Conservation (phyloP, 2,329 filamentous ascomycete genomes). For the Huntiella moniliformis region DNA sequence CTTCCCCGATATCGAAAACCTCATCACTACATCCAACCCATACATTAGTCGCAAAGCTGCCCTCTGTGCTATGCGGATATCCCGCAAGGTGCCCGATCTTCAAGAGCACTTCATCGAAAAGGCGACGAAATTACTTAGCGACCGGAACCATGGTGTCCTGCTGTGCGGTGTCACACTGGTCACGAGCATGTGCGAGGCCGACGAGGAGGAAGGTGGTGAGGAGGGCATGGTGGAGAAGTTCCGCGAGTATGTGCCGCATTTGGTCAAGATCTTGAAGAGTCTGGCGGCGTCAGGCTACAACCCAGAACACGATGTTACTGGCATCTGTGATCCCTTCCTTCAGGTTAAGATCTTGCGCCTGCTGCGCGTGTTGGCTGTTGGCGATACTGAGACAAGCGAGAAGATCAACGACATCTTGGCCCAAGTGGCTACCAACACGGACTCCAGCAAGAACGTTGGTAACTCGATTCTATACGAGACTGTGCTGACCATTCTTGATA, state of each 20-base stretch:
- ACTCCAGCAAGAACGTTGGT: conserved; percentile 94
- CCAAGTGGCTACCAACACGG: conserved; percentile 93
- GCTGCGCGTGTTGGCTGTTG: conserved; percentile 67
- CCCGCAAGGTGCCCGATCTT: conserved; percentile 88
- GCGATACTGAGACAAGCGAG: conserved; percentile 75
- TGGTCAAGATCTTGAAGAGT: conserved; percentile 82
- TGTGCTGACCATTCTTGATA: conserved; percentile 90
- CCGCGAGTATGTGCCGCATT: conserved; percentile 60
- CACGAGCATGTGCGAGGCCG: conserved; percentile 81
- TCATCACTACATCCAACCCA: conserved; percentile 86
- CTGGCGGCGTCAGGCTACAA: conserved; percentile 91
- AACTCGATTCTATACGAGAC: conserved; percentile 97
- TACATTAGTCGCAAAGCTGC: conserved; percentile 95
- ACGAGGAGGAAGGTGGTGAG: conserved; percentile 81
- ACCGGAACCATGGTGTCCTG: conserved; percentile 89
- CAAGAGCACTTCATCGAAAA: conserved; percentile 97
- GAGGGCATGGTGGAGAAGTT: conserved; percentile 83
- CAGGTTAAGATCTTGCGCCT: conserved; percentile 90
- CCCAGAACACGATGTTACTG: conserved; percentile 93
- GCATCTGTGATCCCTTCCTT: conserved; percentile 91
- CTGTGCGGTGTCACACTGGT: conserved; percentile 83
- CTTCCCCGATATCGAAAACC: conserved; percentile 84
- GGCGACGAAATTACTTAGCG: conserved; percentile 67
- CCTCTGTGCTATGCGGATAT: conserved; percentile 97
- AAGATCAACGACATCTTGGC: conserved; percentile 97